Evolutionary conservation across 306 rosid species (phyloP), one percentile per base, ranked within the genome.

Genomic region (Oxytropis ochrocephala): DNA sequence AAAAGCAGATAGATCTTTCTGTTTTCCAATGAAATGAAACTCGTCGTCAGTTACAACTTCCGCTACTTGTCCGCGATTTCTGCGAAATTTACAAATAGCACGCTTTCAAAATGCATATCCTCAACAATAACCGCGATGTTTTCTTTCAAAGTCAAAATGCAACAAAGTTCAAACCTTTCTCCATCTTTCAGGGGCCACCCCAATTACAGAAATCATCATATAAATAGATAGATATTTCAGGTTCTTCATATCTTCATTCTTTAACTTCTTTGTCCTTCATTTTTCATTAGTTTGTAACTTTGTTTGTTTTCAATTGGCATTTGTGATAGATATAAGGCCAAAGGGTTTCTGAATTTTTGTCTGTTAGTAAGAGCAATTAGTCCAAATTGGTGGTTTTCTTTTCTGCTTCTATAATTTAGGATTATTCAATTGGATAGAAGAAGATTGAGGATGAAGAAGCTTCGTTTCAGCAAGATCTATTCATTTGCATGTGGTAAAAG

Each of bases 381-480:
- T 79, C n/a, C 72, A 67, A 53, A 14, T 70, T 36, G 17, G 65
- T 58, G 56, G 72, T 62, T 48, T 38, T 64, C 12, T 17, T 50
- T 61, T 18, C 69, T 46, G 42, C 42, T 9, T 9, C 10, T 36
- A 33, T 11, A 78, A 56, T 21, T 62, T 41, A 29, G 9, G 1
- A 11, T 19, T 35, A 36, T 16, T 12, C 42, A 50, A 42, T 48
- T 57, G 51, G 48, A 44, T 42, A 10, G 70, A 7, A 75, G 7
- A 59, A 69, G 55, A 70, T 85, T 85, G 88, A 69, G 71, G 59
- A 81, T 61, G 72, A 86, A 73, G 54, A 88, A 70, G 91, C 80
- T 94, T 60, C 75, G 51, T 64, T 75, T 94, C 35, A 90, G 98
- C 90, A 94, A 94, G 87, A 84, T 94, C 85, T 93, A 93, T 65